These are phyloP conservation scores for Mycena citricolor DNA, from an alignment of 1,284 basidiomycete genomes.

Conservation along the genomic window DNA sequence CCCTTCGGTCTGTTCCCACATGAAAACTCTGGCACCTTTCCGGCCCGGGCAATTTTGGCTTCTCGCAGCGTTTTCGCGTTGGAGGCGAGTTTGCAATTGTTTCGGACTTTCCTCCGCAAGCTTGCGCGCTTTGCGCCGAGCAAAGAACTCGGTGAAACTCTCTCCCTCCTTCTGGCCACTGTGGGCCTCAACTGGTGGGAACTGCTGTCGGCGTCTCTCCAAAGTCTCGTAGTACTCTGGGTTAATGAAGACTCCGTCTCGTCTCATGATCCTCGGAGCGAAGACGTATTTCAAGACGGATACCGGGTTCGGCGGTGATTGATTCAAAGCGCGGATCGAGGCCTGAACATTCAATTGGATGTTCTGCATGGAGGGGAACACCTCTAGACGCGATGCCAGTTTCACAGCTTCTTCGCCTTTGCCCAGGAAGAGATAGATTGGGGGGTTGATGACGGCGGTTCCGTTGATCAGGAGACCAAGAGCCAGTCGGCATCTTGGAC, in stretches of 20 bases:
- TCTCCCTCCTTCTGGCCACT: conserved; percentile 25
- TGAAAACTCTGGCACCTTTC: conserved; percentile 18
- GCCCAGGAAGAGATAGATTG: conserved; percentile 1
- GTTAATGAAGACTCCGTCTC: neutral
- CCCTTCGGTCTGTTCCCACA: conserved; percentile 24
- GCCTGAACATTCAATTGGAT: neutral
- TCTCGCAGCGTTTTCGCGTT: neutral
- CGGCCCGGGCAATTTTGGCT: conserved; percentile 15
- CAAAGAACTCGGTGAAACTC: conserved; percentile 23
- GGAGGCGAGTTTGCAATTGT: conserved; percentile 10
- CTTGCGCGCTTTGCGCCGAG: conserved; percentile 15
- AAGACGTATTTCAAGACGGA: neutral
- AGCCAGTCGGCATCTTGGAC: neutral
- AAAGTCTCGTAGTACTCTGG: neutral
- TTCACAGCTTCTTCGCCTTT: neutral
- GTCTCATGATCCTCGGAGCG: neutral
- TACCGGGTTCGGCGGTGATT: neutral
- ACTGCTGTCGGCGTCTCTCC: neutral
- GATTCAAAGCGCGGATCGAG: neutral
- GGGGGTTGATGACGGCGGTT: neutral
- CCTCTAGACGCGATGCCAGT: neutral
- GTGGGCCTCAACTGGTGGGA: conserved; percentile 23
- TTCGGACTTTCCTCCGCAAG: conserved; percentile 12
- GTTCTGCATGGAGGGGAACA: neutral
- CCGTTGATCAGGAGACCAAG: neutral